Evolutionary conservation across 257 asterid species (phyloP).

Genomic region (Solanum appendiculatum): DNA sequence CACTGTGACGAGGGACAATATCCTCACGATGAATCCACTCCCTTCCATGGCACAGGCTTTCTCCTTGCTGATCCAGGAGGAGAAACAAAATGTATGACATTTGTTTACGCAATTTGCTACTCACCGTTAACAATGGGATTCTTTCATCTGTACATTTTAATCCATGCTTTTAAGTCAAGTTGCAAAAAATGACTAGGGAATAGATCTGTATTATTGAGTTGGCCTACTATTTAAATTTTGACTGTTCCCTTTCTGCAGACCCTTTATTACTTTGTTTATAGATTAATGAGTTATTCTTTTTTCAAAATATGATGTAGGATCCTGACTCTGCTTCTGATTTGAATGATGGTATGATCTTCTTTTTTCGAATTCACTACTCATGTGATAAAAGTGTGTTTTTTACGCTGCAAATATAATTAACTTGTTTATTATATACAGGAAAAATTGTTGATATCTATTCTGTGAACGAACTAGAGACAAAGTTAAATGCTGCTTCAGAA

Average conservation of each 20-base stretch:
- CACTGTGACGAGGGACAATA: too few species aligned
- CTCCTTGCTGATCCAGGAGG: too few species aligned
- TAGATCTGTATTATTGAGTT: background rate
- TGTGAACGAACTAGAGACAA: conserved; percentile 28
- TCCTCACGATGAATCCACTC: too few species aligned
- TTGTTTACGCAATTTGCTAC: background rate
- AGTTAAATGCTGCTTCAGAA: conserved; percentile 40
- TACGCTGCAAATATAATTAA: background rate
- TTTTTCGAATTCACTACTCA: background rate
- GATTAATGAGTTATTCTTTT: background rate
- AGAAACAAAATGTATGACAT: background rate
- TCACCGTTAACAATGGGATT: background rate
- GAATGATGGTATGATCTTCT: conserved; percentile 46
- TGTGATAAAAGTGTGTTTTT: too few species aligned
- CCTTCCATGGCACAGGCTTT: too few species aligned
- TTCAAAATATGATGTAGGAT: conserved; percentile 28
- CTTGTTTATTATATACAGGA: conserved; percentile 26
- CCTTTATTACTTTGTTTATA: background rate
- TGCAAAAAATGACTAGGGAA: background rate
- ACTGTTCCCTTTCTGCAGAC: too few species aligned
- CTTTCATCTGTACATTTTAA: background rate
- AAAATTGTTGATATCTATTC: conserved; percentile 46
- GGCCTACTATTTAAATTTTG: too few species aligned
- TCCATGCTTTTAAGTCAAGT: background rate
- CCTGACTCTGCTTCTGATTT: conserved; percentile 43